Evolutionary conservation across 1,284 basidiomycete genomes (phyloP).

Genomic region (Ustilago xerochloae): DNA sequence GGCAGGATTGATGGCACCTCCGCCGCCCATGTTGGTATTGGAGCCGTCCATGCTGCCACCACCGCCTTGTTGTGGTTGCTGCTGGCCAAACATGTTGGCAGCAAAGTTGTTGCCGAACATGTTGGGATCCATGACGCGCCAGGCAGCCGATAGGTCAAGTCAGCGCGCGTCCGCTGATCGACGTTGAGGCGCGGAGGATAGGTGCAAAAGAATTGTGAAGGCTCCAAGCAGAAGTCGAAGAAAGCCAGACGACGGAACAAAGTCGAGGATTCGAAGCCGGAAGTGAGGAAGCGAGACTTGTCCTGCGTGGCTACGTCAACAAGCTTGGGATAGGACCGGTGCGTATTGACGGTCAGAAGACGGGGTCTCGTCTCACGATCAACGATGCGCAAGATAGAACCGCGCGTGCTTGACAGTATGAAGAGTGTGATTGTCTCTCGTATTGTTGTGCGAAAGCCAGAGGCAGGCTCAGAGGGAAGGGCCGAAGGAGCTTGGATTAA

Average conservation of each 20-base stretch:
- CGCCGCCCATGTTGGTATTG: slow-evolving; percentile 28
- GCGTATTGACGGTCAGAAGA: too few species aligned
- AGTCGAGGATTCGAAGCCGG: too few species aligned
- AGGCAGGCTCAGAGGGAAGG: neutral
- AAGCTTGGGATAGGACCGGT: too few species aligned
- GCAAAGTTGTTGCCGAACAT: slow-evolving; percentile 53
- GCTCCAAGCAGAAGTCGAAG: too few species aligned
- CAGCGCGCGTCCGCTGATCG: slow-evolving; percentile 36
- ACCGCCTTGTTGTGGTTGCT: slow-evolving; percentile 29
- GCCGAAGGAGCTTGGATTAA: too few species aligned
- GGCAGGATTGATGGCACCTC: slow-evolving; percentile 52
- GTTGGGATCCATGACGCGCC: slow-evolving; percentile 52
- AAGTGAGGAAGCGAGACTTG: too few species aligned
- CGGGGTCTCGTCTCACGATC: too few species aligned
- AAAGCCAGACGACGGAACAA: too few species aligned
- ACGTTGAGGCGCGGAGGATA: neutral
- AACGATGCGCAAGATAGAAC: too few species aligned
- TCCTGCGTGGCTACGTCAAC: too few species aligned
- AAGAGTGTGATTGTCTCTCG: neutral
- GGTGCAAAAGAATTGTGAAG: neutral
- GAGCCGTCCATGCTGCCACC: slow-evolving; percentile 31
- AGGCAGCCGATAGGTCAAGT: slow-evolving; percentile 9
- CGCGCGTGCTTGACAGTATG: too few species aligned
- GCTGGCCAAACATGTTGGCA: slow-evolving; percentile 43
- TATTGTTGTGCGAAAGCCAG: neutral